Conservation (phyloP, 768 basidiomycete genomes). For the Tulasnella sp. region DNA sequence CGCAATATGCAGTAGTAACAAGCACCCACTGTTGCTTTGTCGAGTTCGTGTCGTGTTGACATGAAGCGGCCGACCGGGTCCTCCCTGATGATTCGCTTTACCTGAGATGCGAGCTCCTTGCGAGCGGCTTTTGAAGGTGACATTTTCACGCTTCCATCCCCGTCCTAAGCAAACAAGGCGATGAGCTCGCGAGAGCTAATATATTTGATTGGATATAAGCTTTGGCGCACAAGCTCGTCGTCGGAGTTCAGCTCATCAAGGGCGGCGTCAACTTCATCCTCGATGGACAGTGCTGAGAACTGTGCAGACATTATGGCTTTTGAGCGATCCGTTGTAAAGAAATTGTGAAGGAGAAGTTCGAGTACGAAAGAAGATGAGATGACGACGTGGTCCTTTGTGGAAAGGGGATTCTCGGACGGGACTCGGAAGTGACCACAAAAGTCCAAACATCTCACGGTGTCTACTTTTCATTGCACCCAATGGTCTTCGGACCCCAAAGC, state of each 20-base stretch:
- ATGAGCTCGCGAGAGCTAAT: not conserved
- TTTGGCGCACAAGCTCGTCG: not conserved
- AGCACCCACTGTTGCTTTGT: slow-evolving; percentile 68
- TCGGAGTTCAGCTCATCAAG: slow-evolving; percentile 45
- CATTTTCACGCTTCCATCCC: slow-evolving; percentile 15
- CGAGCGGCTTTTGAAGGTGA: slow-evolving; percentile 27
- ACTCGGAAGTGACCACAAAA: slow-evolving; percentile 11
- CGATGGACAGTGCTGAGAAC: slow-evolving; percentile 23
- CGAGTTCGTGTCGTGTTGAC: slow-evolving; percentile 70
- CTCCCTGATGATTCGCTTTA: slow-evolving; percentile 43
- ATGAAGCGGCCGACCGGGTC: slow-evolving; percentile 62
- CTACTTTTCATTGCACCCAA: not conserved
- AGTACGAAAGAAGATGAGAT: not conserved
- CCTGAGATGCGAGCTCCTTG: slow-evolving; percentile 35
- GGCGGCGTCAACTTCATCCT: slow-evolving; percentile 42
- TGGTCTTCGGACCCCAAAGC: not conserved
- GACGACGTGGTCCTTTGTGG: not conserved
- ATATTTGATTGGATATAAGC: not conserved
- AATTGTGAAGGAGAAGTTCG: not conserved
- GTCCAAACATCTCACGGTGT: not conserved
- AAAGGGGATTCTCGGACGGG: not conserved
- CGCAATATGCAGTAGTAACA: not conserved
- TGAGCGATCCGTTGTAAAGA: not conserved
- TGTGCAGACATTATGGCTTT: not conserved
- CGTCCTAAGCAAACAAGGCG: not conserved